Conservation (phyloP, 257 asterid species). For the Osmanthus fragrans region DNA sequence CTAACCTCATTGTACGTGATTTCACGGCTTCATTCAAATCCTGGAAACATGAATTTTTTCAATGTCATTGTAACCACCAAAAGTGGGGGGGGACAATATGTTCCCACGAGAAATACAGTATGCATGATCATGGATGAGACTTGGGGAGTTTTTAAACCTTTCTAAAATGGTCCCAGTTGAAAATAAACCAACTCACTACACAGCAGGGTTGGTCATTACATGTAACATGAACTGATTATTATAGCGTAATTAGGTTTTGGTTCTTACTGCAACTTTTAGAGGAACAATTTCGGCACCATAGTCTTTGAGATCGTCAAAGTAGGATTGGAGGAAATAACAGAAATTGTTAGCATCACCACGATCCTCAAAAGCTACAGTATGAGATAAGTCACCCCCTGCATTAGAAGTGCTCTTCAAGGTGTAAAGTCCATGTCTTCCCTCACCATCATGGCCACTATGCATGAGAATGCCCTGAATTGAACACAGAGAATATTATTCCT, state of each 20-base stretch:
- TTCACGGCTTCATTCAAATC: constrained; percentile 56
- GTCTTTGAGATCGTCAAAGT: constrained; percentile 65
- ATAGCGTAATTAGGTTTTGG: neutral
- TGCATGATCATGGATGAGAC: neutral
- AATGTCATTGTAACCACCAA: neutral
- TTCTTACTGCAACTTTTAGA: constrained; percentile 61
- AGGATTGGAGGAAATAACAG: constrained; percentile 69
- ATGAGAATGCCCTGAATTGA: constrained; percentile 59
- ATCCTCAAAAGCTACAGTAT: constrained; percentile 80
- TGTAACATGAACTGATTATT: neutral
- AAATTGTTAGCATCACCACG: constrained; percentile 76
- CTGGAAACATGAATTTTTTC: constrained; percentile 37
- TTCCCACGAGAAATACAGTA: neutral
- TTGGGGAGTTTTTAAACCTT: no score
- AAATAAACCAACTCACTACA: no score
- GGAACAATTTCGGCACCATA: constrained; percentile 70
- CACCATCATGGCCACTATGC: constrained; percentile 48
- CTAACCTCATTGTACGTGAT: constrained; percentile 37
- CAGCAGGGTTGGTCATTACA: neutral
- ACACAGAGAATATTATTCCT: neutral
- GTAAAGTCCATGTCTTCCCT: constrained; percentile 54
- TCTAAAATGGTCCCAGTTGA: no score
- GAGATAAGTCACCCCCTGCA: constrained; percentile 40
- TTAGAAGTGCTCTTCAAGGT: constrained; percentile 47
- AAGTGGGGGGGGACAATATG: neutral